Conservation (phyloP, 176 grass and related monocot species). For the Oryza meridionalis region DNA sequence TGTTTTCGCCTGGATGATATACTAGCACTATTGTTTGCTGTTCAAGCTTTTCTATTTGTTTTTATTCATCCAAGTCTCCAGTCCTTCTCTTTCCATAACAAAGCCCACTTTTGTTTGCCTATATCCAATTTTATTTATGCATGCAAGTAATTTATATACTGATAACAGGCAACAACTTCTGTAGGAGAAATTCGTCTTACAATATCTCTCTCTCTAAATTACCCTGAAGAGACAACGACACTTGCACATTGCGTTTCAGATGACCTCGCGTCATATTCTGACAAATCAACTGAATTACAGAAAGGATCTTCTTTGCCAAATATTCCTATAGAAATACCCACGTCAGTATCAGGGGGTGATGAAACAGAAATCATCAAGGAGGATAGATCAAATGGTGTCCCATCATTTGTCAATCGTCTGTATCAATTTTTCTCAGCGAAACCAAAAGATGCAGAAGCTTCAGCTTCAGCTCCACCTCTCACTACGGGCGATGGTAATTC, state of each 20-base stretch:
- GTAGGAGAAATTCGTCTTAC: constrained; percentile 75
- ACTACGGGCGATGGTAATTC: constrained; percentile 28
- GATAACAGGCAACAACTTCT: constrained; percentile 10
- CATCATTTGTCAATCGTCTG: constrained; percentile 60
- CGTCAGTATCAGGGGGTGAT: constrained; percentile 25
- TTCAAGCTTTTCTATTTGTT: constrained; percentile 3
- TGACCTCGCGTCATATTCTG: constrained; percentile 74
- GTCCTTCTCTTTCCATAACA: background rate
- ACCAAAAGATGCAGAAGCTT: constrained; percentile 49
- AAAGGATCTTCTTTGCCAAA: constrained; percentile 53
- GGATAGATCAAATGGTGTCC: constrained; percentile 49
- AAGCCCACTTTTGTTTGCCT: background rate
- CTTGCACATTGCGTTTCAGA: constrained; percentile 54
- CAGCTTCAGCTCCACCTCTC: constrained; percentile 33
- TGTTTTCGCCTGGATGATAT: background rate
- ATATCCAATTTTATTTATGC: background rate
- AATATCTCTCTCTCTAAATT: constrained; percentile 65
- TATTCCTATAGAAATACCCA: constrained; percentile 39
- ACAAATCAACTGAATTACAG: constrained; percentile 77
- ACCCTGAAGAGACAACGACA: constrained; percentile 47
- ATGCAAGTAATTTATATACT: background rate
- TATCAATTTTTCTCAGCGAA: constrained; percentile 65
- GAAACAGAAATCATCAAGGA: constrained; percentile 48
- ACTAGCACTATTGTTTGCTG: constrained; percentile 13
- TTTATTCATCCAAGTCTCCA: background rate